Evolutionary conservation across 176 grass and related monocot species (phyloP).

Genomic region (Elaeis guineensis): DNA sequence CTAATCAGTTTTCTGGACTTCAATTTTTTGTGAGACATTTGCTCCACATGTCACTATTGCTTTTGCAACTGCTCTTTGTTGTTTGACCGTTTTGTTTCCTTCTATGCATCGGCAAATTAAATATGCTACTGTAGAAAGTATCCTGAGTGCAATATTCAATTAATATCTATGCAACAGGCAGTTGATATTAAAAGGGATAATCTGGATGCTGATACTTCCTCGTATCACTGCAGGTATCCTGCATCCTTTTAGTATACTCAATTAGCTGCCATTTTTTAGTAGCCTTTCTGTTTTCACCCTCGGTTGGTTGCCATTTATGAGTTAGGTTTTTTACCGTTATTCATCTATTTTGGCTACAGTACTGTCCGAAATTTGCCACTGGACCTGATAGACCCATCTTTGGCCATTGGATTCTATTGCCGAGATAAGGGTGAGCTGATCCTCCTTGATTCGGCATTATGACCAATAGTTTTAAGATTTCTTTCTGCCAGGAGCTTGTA

Average conservation of each 20-base stretch:
- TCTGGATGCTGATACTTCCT: slow-evolving; percentile 68
- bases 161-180: slow-evolving; percentile 25
- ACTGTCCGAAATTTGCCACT: slow-evolving; percentile 65
- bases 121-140: no score
- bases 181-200: slow-evolving; percentile 51
- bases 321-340: not conserved
- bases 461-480: not conserved
- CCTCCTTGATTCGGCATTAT: not conserved
- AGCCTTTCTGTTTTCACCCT: not conserved
- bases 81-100: no score
- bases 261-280: not conserved
- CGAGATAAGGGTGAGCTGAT: slow-evolving; percentile 48
- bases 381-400: slow-evolving; percentile 78
- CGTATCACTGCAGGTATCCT: slow-evolving; percentile 94
- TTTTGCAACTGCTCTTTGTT: no score
- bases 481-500: not conserved
- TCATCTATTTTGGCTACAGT: slow-evolving; percentile 23
- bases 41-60: no score
- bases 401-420: slow-evolving; percentile 98
- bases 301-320: not conserved
- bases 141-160: no score
- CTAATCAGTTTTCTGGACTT: no score
- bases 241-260: slow-evolving; percentile 9
- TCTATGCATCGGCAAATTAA: no score
- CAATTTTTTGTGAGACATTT: no score